Evolutionary conservation across 2,329 filamentous ascomycete genomes (phyloP), one percentile per base, ranked within the genome.

Genomic region (Microdochium trichocladiopsis): DNA sequence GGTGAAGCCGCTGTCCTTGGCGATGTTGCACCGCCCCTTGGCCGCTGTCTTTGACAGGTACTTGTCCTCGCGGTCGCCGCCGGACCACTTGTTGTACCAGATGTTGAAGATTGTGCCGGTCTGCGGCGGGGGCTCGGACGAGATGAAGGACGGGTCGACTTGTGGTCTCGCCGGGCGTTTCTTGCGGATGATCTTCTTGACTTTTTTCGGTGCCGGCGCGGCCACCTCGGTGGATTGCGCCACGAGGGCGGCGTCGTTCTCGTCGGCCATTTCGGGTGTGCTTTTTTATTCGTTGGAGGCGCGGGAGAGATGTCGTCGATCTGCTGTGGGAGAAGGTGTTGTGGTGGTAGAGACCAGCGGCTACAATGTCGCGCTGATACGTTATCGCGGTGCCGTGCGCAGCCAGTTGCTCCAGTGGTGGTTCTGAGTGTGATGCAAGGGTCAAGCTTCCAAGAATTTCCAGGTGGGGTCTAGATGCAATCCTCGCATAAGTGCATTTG

Each of bases 71-170:
- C 91, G 83, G 70, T 99, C 94, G 63, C 94, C 94, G 59, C 94
- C 94, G 1, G 86, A 88, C 92, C 93, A 97, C 72, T 96, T 97
- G 75, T 96, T 96, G 73, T 96, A 90, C 93, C 92, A 96, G 64
- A 95, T 95, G 71, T 99, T 99, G 79, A 94, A 99, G 53, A 92
- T 90, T 0, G 90, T 95, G 51, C 94, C 94, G 0, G 93, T 97
- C 63, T 97, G 92, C 1, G 90, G 88, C 16, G 92, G 90, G 3
- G 89, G 87, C 61, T 96, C 90, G 31, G 86, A 86, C 61, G 87
- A 89, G 71, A 95, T 81, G 45, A 86, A 86, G 41, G 87, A 84
- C 2, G 91, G 84, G 64, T 99, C 94, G 63, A 96, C 86, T 72
- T 99, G 94, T 0, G 88, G 87, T 54, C 93, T 84, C 48, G 94